Base-by-base conservation (phyloP, 768 basidiomycete species). In the Tricholoma furcatifolium region DNA sequence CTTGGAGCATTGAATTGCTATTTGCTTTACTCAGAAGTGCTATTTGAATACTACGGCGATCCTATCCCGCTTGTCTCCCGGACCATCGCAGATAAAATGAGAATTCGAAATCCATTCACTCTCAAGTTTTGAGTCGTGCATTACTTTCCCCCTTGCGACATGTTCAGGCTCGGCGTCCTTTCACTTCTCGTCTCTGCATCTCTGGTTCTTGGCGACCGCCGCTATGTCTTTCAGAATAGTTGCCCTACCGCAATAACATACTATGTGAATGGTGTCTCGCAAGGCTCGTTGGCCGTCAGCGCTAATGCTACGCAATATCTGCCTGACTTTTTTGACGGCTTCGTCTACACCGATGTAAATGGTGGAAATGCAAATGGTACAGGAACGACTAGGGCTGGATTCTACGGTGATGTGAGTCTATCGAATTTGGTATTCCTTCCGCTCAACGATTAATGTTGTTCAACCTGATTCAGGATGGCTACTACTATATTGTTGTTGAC, bases 401-500 rank as follows among this genome's bases (percentile, higher is more conserved):
- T 67, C 49, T 57, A 56, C 36, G 60, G 63, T 24, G 51, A 63
- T 18, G 67, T 63, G 24, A 56, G 60, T 52, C 14, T 24, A 8
- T 31, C 14, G 11, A n/a, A 24, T 36, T 48, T 23, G 10, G 42
- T 35, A 17, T 34, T 31, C 15, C 23, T 35, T 32, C 5, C 36
- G 4, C 11, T 38, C 36, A 17, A 41, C 27, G 1, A 7, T 18
- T 9, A 30, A n/a, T 32, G n/a, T 51, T 32, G 18, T 31, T 12
- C 3, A 17, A 14, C 1, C 36, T 38, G 27, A 4, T 14, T 38
- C 47, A 66, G 65, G 44, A 55, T 9, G 59, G 56, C 14, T 67
- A 65, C 50, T 71, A 69, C 48, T 71, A 70, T 47, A 61, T 70
- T 18, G 61, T 67, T 30, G 56, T 61, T 40, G 68, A 71, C 59